A percentile compares a stretch with the other conserved stretches of the same genome.
phyloP scores from a whole-genome alignment of 768 basidiomycete species.

The Baorangia bicolor region DNA sequence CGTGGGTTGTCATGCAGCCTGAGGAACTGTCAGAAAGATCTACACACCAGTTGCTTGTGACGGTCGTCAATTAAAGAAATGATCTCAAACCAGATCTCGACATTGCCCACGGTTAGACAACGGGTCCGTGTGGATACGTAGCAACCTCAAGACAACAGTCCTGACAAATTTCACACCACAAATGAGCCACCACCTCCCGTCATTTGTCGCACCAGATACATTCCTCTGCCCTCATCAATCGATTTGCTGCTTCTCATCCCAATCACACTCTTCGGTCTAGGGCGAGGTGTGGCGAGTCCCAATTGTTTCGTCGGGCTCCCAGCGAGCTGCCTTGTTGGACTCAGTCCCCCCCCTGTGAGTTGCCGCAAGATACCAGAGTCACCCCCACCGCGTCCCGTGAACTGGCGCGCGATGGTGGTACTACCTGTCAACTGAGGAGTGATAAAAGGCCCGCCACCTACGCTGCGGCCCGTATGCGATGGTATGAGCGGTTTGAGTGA shows the following conservation, averaged over 20 bases:
- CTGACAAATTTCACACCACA: conserved; percentile 19
- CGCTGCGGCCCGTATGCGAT: conserved; percentile 41
- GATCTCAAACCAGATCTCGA: conserved; percentile 11
- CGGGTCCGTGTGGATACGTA: conserved; percentile 17
- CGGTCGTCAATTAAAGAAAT: background rate
- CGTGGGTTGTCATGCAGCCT: conserved; percentile 16
- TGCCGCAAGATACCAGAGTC: conserved; percentile 45
- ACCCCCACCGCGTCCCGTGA: conserved; percentile 57
- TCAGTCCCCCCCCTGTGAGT: conserved; percentile 65
- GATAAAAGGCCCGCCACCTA: conserved; percentile 32
- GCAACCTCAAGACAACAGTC: conserved; percentile 4
- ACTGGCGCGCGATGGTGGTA: conserved; percentile 72
- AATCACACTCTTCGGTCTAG: conserved; percentile 77
- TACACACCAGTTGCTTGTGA: background rate
- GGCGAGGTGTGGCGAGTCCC: conserved; percentile 42
- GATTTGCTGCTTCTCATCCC: conserved; percentile 65
- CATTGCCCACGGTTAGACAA: too few species aligned
- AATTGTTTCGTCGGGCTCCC: conserved; percentile 72
- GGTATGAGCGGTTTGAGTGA: conserved; percentile 49
- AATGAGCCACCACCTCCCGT: conserved; percentile 50
- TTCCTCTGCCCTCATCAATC: conserved; percentile 61
- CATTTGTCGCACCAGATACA: conserved; percentile 78
- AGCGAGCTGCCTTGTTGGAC: conserved; percentile 63
- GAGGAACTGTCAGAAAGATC: background rate
- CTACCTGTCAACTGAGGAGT: conserved; percentile 64